Conservation (phyloP, 176 grass and related monocot species). For the Pontederia crassipes region DNA sequence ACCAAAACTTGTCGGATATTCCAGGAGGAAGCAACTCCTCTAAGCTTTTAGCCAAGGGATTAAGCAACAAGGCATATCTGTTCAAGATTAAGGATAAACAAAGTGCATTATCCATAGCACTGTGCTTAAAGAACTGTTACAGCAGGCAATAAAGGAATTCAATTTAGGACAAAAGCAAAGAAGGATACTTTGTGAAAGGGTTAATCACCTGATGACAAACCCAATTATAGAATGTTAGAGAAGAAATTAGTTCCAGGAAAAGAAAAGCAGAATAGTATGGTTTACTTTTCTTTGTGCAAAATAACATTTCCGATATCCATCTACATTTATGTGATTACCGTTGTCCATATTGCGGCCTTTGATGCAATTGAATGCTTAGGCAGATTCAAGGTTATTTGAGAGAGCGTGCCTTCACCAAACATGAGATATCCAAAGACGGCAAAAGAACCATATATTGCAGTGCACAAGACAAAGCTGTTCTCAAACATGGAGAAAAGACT, state of each 20-base stretch:
- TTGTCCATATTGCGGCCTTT: slow-evolving; percentile 82
- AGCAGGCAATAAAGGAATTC: neutral
- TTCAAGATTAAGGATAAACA: slow-evolving; percentile 40
- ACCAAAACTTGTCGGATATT: slow-evolving; percentile 36
- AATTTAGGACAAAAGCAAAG: neutral
- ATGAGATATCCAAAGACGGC: slow-evolving; percentile 75
- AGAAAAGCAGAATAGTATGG: neutral
- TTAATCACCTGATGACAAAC: slow-evolving; percentile 58
- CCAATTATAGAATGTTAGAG: slow-evolving; percentile 2
- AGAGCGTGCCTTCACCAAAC: slow-evolving; percentile 82
- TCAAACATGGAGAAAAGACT: neutral
- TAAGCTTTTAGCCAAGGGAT: slow-evolving; percentile 72
- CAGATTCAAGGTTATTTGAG: slow-evolving; percentile 94
- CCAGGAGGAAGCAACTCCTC: slow-evolving; percentile 62
- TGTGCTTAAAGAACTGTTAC: neutral
- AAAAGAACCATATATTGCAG: slow-evolving; percentile 67
- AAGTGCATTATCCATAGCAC: neutral
- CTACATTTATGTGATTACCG: slow-evolving; percentile 36
- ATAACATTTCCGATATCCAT: neutral
- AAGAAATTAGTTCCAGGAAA: neutral
- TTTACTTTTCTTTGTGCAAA: too few species aligned
- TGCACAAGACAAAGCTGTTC: slow-evolving; percentile 67
- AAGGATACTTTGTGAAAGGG: slow-evolving; percentile 98
- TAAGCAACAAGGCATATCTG: slow-evolving; percentile 81
- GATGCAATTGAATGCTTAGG: slow-evolving; percentile 66